Base-by-base conservation (phyloP, 176 grass and related monocot genomes). In the Microstegium vimineum region DNA sequence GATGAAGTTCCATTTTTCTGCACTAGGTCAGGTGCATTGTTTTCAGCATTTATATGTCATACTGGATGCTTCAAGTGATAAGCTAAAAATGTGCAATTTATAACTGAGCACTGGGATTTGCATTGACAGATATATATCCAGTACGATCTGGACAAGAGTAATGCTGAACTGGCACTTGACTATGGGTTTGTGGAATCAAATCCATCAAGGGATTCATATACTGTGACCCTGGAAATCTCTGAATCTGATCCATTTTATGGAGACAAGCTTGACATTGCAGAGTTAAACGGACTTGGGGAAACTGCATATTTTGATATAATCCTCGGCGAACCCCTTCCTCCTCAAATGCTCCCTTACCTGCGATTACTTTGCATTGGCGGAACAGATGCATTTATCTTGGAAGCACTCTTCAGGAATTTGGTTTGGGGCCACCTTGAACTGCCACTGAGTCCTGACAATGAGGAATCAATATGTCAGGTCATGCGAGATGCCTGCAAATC, bases 231-330 rank as follows among this genome's bases (percentile, higher is more conserved):
- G 84, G 93, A 94, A 78, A 99, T 95, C 5, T 77, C 89, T 42
- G 93, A 99, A 85, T 92, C 93, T 46, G 93, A 99, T 81, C 89
- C 91, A 65, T 99, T 99, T 77, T 94, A 95, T 83, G 96, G 71
- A 56, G 93, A 99, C 80, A 99, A 99, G 62, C 83, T 95, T 12
- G 91, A 95, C 73, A 94, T 99, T 84, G 96, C 93, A 63, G 93
- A 99, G 74, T 72, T 88, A 73, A 95, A 95, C 69, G 93, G 91
- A 63, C 73, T 99, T 64, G 87, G 80, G 38, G 93, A 99, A 62
- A 91, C 73, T 33, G 93, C 93, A 28, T 99, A 95, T 83, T 99
- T 99, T 3, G 96, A 99, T 52, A 17, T 99, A 61, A 80, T 91
- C 67, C 90, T 88, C 5, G 60, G 90, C 23, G 74, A 87, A 77